A percentile compares a stretch with the other conserved stretches of the same genome.
phyloP scores from a whole-genome alignment of 2,329 filamentous ascomycete species.

The Trichoderma asperellum region DNA sequence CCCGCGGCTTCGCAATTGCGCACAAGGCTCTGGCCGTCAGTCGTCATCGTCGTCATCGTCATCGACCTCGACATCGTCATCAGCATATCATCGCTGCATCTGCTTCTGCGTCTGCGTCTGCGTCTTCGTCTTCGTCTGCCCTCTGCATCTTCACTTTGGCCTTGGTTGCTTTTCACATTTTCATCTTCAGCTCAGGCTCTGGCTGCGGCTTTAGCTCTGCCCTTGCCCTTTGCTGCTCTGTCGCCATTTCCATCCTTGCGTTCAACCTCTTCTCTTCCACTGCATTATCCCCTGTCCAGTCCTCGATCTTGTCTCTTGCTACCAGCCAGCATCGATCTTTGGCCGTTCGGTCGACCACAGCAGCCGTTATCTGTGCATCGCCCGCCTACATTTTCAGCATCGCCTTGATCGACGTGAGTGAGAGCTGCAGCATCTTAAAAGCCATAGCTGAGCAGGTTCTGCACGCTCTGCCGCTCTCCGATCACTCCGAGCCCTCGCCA shows the following conservation, averaged over 20 bases:
- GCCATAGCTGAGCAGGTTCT: not conserved
- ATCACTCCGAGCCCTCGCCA: constrained; percentile 13
- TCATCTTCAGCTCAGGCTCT: not conserved
- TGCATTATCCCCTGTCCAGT: not conserved
- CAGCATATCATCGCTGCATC: constrained; percentile 22
- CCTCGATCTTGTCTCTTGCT: not conserved
- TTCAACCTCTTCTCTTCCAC: not conserved
- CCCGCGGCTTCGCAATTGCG: constrained; percentile 19
- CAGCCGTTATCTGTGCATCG: constrained; percentile 1
- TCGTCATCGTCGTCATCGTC: constrained; percentile 25
- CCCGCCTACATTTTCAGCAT: not conserved
- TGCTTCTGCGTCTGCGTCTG: not conserved
- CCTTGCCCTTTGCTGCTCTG: not conserved
- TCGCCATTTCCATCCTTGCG: not conserved
- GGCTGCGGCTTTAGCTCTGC: not conserved
- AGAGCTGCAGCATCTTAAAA: not conserved
- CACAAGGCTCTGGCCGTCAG: constrained; percentile 1
- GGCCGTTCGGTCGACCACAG: not conserved
- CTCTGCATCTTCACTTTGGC: not conserved
- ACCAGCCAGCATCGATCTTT: not conserved
- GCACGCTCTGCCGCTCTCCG: constrained; percentile 7
- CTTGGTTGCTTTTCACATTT: not conserved
- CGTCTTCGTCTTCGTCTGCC: not conserved
- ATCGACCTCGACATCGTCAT: constrained; percentile 24
- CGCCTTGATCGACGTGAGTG: not conserved